A percentile compares a stretch with the other conserved stretches of the same genome.
Evolutionary conservation across 2,329 filamentous ascomycete genomes (phyloP).

Genomic region (Hymenoscyphus occultus): DNA sequence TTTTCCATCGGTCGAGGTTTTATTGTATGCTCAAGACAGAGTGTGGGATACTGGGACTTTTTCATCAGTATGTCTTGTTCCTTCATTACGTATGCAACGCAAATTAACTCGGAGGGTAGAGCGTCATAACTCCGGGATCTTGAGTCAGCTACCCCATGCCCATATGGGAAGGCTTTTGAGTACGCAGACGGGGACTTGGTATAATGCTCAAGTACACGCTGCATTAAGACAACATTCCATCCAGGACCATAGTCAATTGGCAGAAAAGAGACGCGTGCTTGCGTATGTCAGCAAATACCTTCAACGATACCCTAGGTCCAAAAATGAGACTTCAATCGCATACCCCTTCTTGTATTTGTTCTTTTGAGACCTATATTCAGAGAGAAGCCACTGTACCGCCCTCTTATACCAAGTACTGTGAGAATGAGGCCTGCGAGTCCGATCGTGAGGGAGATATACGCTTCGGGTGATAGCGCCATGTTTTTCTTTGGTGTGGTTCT

Average conservation of each 20-base stretch:
- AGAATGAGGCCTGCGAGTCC: background rate
- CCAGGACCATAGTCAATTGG: background rate
- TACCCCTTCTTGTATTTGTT: background rate
- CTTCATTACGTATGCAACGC: background rate
- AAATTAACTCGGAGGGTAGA: background rate
- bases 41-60: background rate
- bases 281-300: background rate
- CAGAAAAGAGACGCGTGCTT: background rate
- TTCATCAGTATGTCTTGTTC: background rate
- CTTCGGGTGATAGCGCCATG: background rate
- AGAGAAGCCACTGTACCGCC: background rate
- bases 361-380: background rate
- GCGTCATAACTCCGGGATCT: background rate
- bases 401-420: background rate
- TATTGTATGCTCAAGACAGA: background rate
- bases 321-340: background rate
- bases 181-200: background rate
- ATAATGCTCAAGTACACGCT: background rate
- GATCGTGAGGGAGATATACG: background rate
- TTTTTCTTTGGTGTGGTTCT: background rate
- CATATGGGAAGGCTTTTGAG: background rate
- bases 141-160: background rate
- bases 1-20: background rate
- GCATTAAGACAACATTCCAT: background rate
- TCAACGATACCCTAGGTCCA: too few relatives aligned